Evolutionary conservation across 352 stramenopile genomes (phyloP).

Genomic region (Pythium sukuiense): DNA sequence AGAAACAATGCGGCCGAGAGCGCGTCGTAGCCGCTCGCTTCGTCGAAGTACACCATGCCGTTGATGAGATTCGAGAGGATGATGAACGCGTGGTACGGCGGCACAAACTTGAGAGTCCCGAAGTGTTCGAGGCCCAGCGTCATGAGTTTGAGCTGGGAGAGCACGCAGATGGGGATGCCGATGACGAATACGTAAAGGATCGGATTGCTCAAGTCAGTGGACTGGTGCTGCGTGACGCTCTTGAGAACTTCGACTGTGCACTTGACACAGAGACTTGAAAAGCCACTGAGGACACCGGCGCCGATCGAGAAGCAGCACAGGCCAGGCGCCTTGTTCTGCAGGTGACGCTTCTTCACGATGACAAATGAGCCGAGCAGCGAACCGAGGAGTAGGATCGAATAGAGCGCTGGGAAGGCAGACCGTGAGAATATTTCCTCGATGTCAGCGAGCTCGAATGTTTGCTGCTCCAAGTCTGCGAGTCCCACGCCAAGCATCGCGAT

Average conservation of each 20-base stretch:
- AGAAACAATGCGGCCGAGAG: conserved; percentile 29
- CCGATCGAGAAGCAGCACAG: conserved; percentile 35
- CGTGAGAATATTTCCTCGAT: conserved; percentile 30
- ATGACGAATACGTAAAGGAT: conserved; percentile 29
- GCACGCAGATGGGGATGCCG: conserved; percentile 31
- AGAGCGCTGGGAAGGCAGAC: conserved; percentile 30
- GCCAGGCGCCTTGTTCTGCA: conserved; percentile 19
- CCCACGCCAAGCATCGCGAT: conserved; percentile 35
- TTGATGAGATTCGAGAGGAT: conserved; percentile 46
- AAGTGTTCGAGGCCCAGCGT: conserved; percentile 36
- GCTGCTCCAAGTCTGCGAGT: conserved; percentile 21
- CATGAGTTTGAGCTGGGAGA: conserved; percentile 40
- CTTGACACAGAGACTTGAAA: conserved; percentile 42
- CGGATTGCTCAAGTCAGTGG: conserved; percentile 29
- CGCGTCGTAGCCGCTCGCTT: conserved; percentile 30
- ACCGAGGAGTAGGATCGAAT: conserved; percentile 26
- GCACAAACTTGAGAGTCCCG: conserved; percentile 47
- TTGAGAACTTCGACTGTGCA: conserved; percentile 40
- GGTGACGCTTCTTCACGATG: conserved; percentile 17
- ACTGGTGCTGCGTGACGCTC: conserved; percentile 19
- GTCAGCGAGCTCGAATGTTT: conserved; percentile 27
- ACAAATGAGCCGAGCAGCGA: conserved; percentile 17
- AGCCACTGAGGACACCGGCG: conserved; percentile 36
- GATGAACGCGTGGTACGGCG: conserved; percentile 47
- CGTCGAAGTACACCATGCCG: conserved; percentile 44